Evolutionary conservation across 108 stramenopile species (phyloP), one percentile per base, ranked within the genome.

Genomic region (Cyclotella sp.): DNA sequence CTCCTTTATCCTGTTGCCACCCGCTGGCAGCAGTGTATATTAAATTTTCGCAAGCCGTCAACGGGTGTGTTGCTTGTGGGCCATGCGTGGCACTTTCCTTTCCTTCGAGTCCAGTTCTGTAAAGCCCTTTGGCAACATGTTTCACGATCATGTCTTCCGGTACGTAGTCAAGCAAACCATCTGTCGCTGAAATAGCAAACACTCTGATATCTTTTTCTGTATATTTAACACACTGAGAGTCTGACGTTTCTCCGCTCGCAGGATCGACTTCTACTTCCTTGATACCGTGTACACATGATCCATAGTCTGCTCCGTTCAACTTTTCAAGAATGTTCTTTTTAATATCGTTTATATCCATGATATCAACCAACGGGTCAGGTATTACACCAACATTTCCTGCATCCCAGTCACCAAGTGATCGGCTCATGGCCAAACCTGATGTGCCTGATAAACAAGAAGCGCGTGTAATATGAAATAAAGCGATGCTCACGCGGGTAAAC

Each of bases 121-220:
- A 93, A 19, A 94, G 85, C 0, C 89, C 77, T 24, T 51, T 55
- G 30, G 91, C 90, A 15, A 95, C 55, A 34, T 84, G 68, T 11
- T 80, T 65, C 8, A 87, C 91, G 64, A 95, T 84, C 13, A 82
- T 76, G 26, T 82, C 45, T 21, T 78, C 75, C 28, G 70, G 65
- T 28, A 95, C 67, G 64, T 88, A 91, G 62, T 95, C 95, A 66
- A 93, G 78, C 71, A 93, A 80, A n/a, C 95, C 95, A 79, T 95
- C 95, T n/a, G 95, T 87, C 12, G 88, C 90, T 19, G 90, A 86
- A 58, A 91, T 77, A 4, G 85, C 89, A 75, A 95, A 89, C 12
- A 93, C 77, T 43, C 89, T 79, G 28, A 93, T 72, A 63, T 95
- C 86, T 15, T 87, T 81, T 65, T 82, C 75, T 28, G 70, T 63